Evolutionary conservation across 108 stramenopile genomes (phyloP).

Genomic region (Cyclostephanos tholiformis): DNA sequence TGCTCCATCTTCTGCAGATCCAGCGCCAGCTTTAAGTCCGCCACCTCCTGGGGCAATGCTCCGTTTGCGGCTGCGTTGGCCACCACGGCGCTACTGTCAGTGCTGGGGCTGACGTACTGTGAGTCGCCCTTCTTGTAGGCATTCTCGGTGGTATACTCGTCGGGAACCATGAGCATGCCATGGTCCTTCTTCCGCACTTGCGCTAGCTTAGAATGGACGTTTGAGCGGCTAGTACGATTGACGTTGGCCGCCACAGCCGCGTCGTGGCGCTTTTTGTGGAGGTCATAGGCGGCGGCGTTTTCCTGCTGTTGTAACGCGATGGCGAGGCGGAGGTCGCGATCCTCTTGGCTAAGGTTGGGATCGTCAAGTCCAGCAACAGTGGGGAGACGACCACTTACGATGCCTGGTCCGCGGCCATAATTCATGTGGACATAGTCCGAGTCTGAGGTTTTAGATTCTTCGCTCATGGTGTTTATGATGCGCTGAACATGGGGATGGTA

Average conservation of each 20-base stretch:
- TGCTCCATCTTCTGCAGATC: constrained; percentile 91
- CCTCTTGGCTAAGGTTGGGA: constrained; percentile 84
- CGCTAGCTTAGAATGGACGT: constrained; percentile 72
- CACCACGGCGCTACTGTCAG: constrained; percentile 28
- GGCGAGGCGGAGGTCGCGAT: constrained; percentile 86
- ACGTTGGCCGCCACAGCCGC: constrained; percentile 59
- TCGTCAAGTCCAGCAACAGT: constrained; percentile 66
- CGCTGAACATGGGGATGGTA: too few relatives aligned
- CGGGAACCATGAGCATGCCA: constrained; percentile 81
- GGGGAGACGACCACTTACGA: constrained; percentile 3
- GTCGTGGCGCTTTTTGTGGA: constrained; percentile 83
- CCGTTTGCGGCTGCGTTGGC: constrained; percentile 50
- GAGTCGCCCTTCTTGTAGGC: constrained; percentile 73
- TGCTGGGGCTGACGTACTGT: constrained; percentile 43
- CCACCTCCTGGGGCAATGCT: constrained; percentile 73
- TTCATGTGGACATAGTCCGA: constrained; percentile 89
- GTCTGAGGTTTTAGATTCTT: constrained; percentile 86
- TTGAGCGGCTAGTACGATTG: constrained; percentile 81
- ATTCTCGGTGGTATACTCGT: constrained; percentile 85
- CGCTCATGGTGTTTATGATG: constrained; percentile 60
- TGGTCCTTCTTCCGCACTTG: constrained; percentile 86
- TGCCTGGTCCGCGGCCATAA: constrained; percentile 30
- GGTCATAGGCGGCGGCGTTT: constrained; percentile 82
- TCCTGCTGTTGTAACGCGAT: constrained; percentile 90
- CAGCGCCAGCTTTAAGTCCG: constrained; percentile 75